phyloP scores from a whole-genome alignment of 2,329 filamentous ascomycete genomes.

The Sclerotinia sclerotiorum region DNA sequence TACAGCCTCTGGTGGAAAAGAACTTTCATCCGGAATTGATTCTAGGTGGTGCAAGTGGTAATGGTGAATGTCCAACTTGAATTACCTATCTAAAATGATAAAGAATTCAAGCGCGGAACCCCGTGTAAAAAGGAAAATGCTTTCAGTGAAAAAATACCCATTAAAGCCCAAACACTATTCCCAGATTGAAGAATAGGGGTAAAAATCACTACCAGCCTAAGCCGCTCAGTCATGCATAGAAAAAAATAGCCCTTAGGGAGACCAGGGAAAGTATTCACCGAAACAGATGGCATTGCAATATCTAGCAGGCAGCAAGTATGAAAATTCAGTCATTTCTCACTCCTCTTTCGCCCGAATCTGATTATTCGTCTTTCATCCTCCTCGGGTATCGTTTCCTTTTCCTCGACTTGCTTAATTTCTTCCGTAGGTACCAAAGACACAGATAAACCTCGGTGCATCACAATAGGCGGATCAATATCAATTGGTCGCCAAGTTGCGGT shows the following conservation, averaged over 20 bases:
- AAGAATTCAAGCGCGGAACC: neutral
- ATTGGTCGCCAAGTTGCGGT: slow-evolving; percentile 38
- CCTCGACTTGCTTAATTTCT: slow-evolving; percentile 37
- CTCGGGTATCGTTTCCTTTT: slow-evolving; percentile 38
- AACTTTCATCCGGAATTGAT: neutral
- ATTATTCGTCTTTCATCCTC: slow-evolving; percentile 33
- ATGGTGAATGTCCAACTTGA: neutral
- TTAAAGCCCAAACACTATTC: neutral
- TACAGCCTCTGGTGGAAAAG: neutral
- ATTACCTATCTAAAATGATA: neutral
- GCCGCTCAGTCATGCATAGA: neutral
- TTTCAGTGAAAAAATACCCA: neutral
- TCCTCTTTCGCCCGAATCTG: slow-evolving; percentile 28
- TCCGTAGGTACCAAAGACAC: slow-evolving; percentile 32
- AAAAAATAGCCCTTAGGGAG: neutral
- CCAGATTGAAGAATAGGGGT: neutral
- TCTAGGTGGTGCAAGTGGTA: neutral
- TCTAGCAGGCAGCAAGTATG: slow-evolving; percentile 13
- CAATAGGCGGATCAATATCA: slow-evolving; percentile 28
- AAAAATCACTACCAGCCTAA: neutral
- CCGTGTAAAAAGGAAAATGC: too few species aligned
- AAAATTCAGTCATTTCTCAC: slow-evolving; percentile 9
- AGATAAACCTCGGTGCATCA: slow-evolving; percentile 33
- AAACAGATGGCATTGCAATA: slow-evolving; percentile 10
- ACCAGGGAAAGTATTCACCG: neutral